phyloP scores from a whole-genome alignment of 305 asterid genomes.

The Andrographis paniculata region DNA sequence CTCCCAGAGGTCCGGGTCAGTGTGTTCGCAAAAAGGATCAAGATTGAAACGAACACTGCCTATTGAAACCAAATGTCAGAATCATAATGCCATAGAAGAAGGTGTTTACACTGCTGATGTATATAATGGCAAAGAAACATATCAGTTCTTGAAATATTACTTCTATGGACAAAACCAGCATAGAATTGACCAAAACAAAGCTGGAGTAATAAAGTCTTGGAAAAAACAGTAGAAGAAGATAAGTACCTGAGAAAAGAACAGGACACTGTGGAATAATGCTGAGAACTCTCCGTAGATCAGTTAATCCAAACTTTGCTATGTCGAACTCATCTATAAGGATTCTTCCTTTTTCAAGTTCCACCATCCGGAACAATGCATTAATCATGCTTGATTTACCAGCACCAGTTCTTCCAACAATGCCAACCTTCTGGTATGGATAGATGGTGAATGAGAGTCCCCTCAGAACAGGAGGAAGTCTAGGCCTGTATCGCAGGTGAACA shows the following conservation, averaged over 20 bases:
- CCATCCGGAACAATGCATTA: slow-evolving; percentile 85
- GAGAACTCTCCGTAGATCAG: slow-evolving; percentile 82
- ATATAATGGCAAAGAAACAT: too few species aligned
- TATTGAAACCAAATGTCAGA: slow-evolving; percentile 16
- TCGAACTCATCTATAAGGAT: slow-evolving; percentile 73
- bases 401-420: slow-evolving; percentile 96
- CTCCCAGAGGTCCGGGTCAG: slow-evolving; percentile 79
- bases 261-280: slow-evolving; percentile 96
- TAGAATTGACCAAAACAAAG: too few species aligned
- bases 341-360: slow-evolving; percentile 77
- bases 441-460: slow-evolving; percentile 71
- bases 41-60: slow-evolving; percentile 79
- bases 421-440: slow-evolving; percentile 70
- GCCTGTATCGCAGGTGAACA: slow-evolving; percentile 71
- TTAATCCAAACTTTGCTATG: slow-evolving; percentile 64
- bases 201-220: not conserved
- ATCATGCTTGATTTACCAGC: slow-evolving; percentile 99
- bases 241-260: slow-evolving; percentile 82
- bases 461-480: slow-evolving; percentile 82
- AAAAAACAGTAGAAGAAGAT: slow-evolving; percentile 12
- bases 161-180: too few species aligned
- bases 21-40: slow-evolving; percentile 80
- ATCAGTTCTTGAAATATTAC: too few species aligned
- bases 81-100: slow-evolving; percentile 7
- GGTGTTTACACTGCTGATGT: too few species aligned